These are phyloP conservation scores for Rhododendron ovatum DNA, from an alignment of 148 eudicot genomes.

Conservation along the genomic window DNA sequence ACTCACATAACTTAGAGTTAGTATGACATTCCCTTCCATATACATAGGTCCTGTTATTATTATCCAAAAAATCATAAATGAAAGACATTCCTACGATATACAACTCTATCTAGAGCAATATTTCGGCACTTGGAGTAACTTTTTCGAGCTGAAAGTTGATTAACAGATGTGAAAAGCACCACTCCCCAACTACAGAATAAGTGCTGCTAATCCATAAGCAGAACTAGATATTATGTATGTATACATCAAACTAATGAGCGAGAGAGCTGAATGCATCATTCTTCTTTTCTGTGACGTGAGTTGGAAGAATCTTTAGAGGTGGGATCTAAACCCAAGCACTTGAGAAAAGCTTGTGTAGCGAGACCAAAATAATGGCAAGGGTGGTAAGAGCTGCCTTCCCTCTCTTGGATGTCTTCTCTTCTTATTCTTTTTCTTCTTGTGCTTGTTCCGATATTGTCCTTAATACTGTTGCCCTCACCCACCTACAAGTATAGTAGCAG, in stretches of 20 bases:
- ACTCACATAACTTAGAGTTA: no score
- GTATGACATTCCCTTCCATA: no score
- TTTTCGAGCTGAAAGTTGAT: neutral
- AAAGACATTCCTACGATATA: neutral
- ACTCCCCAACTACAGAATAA: neutral
- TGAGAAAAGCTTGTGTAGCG: constrained; percentile 67
- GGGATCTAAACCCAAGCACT: constrained; percentile 24
- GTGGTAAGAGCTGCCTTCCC: constrained; percentile 24
- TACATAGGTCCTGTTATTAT: no score
- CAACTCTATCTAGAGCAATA: neutral
- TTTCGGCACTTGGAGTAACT: neutral
- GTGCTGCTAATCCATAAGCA: no score
- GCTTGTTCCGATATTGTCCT: constrained; percentile 15
- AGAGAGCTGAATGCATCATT: constrained; percentile 7
- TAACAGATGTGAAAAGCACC: neutral
- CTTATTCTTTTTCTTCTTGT: constrained; percentile 21
- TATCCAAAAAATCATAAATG: neutral
- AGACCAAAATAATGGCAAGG: constrained; percentile 46
- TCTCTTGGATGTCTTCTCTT: constrained; percentile 27
- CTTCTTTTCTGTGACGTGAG: constrained; percentile 9
- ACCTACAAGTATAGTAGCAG: constrained; percentile 20
- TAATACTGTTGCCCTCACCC: constrained; percentile 15
- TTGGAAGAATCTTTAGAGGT: constrained; percentile 13
- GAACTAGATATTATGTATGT: neutral
- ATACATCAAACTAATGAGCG: neutral